A percentile compares a stretch with the other conserved stretches of the same genome.
These are phyloP conservation scores for Phytophthora melonis DNA, from an alignment of 352 stramenopile genomes.

Conservation along the genomic window DNA sequence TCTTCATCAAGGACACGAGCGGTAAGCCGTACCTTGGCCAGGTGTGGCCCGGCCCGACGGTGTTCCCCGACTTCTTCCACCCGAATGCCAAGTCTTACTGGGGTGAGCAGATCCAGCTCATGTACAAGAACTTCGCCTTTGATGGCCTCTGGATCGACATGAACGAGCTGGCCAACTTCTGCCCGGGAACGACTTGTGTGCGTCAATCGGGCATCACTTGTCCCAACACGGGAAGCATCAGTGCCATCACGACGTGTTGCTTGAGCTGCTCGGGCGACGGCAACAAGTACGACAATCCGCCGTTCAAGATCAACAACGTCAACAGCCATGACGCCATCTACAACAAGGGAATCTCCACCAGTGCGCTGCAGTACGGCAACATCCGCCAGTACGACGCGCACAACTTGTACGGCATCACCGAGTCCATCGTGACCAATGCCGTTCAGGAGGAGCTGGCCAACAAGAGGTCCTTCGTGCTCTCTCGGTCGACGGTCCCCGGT, in stretches of 20 bases:
- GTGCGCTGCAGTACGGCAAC: constrained; percentile 57
- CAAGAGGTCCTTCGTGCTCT: constrained; percentile 81
- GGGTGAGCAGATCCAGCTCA: constrained; percentile 62
- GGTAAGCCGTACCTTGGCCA: constrained; percentile 74
- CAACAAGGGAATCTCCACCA: constrained; percentile 76
- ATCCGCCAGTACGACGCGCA: constrained; percentile 83
- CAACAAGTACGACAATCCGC: constrained; percentile 66
- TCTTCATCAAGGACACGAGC: constrained; percentile 82
- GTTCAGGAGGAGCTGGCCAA: constrained; percentile 57
- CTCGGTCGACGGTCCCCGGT: constrained; percentile 74
- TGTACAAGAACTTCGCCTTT: constrained; percentile 61
- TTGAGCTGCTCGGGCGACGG: constrained; percentile 24
- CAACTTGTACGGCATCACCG: constrained; percentile 84
- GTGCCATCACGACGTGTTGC: not conserved
- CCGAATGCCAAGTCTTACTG: constrained; percentile 72
- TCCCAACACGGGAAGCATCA: not conserved
- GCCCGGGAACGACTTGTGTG: constrained; percentile 20
- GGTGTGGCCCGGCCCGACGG: constrained; percentile 84
- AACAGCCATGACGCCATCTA: constrained; percentile 46
- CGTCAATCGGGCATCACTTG: not conserved
- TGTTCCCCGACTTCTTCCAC: constrained; percentile 88
- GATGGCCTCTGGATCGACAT: constrained; percentile 92
- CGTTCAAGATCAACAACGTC: constrained; percentile 70
- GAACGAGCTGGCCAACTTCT: constrained; percentile 90
- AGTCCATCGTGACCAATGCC: constrained; percentile 70